Base-by-base conservation (phyloP, 176 grass and related monocot species). In the Oryza punctata region DNA sequence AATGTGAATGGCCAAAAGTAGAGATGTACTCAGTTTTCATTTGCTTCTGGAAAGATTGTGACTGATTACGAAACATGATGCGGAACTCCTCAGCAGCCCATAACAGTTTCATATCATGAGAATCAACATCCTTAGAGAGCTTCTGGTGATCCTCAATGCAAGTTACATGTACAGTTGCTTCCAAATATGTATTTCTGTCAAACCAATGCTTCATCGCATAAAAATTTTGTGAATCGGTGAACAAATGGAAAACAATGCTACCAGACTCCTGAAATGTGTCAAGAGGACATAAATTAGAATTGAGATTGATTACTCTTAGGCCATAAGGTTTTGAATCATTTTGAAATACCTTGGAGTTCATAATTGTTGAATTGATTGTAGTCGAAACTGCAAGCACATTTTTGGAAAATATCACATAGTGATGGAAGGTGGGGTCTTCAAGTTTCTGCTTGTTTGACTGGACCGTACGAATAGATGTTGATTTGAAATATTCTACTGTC, bases 401-500 rank as follows among this genome's bases (percentile, higher is more conserved):
- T 24, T 69, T 92, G 52, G 94, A 97, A 72, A 94, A 91, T 28
- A 94, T 82, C 61, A 90, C 87, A 77, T 92, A 97, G 75, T 94
- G 85, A 67, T 73, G 73, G 35, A 80, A 76, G 28, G 64, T 79
- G 44, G 85, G 82, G 60, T 54, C 86, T 57, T 94, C 79, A 70
- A 84, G 81, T 64, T 90, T 78, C 57, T 80, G 78, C 40, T 77
- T 63, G 72, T 89, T 80, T 27, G 64, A 75, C 29, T 50, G 77
- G 37, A 81, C 76, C 33, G 19, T 65, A 46, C 2, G 60, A 73
- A 35, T 44, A 45, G 47, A 77, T 12, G 15, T 47, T 7, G 88
- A 88, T 85, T 83, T 97, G 87, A 97, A 97, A 92, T 90, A 94
- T 75, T 97, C 94, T 40, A 97, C 72, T 63, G 94, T 97, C 85